Evolutionary conservation across 768 basidiomycete species (phyloP).

Genomic region (Suillus lakei): DNA sequence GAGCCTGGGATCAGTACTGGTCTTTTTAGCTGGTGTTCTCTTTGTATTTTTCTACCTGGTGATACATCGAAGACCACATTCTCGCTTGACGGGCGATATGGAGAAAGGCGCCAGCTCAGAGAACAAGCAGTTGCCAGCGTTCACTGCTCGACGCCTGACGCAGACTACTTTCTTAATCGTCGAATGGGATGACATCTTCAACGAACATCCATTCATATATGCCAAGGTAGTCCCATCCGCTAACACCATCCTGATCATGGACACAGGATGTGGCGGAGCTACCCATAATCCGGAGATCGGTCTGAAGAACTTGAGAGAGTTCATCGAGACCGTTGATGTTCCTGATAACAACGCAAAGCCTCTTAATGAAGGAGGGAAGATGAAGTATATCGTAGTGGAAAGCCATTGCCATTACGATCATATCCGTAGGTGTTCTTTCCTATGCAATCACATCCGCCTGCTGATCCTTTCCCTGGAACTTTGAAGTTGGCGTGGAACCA

Average conservation of each 20-base stretch:
- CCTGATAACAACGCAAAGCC: slow-evolving; percentile 47
- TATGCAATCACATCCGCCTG: background rate
- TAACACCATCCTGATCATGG: slow-evolving; percentile 51
- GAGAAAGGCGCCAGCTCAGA: slow-evolving; percentile 7
- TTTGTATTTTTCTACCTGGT: slow-evolving; percentile 13
- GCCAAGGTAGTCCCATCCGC: slow-evolving; percentile 46
- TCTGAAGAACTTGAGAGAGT: slow-evolving; percentile 49
- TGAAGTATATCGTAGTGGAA: slow-evolving; percentile 52
- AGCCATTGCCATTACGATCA: slow-evolving; percentile 66
- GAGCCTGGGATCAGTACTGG: background rate
- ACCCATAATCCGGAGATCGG: slow-evolving; percentile 44
- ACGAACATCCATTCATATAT: slow-evolving; percentile 60
- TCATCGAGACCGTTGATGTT: slow-evolving; percentile 51
- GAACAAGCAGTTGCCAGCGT: slow-evolving; percentile 27
- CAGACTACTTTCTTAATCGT: slow-evolving; percentile 47
- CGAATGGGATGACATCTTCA: slow-evolving; percentile 56
- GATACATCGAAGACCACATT: background rate
- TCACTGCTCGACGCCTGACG: slow-evolving; percentile 41
- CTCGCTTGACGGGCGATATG: slow-evolving; percentile 17
- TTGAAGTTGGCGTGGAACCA: slow-evolving; percentile 52
- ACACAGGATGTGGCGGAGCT: slow-evolving; percentile 59
- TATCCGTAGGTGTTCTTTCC: slow-evolving; percentile 47
- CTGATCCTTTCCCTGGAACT: background rate
- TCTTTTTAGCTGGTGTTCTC: slow-evolving; percentile 7
- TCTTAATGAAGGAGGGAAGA: slow-evolving; percentile 45